Base-by-base conservation (phyloP, 345 rosid species). In the Leavenworthia alabamica region DNA sequence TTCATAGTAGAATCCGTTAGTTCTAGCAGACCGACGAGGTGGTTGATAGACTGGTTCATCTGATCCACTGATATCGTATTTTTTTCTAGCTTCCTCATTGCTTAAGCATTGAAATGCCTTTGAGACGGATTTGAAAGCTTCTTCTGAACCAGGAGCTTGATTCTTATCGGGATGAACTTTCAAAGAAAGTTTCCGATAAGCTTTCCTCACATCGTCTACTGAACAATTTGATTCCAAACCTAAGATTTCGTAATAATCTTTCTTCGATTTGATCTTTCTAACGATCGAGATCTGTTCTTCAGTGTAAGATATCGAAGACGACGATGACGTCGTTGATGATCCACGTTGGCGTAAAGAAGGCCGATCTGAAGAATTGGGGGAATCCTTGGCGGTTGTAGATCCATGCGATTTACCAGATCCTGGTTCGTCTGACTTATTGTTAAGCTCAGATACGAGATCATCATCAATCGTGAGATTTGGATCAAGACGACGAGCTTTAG, bases 121-220 rank as follows among this genome's bases (percentile, higher is more conserved):
- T 0, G 97, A 89, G 12, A 93, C 90, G 3, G 82, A 67, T 64
- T 89, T 93, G 66, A 89, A 93, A 2, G 92, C 87, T 56, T 93
- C 99, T 58, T 93, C 99, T 7, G 99, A 84, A 0, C 97, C 98
- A 0, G 97, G 98, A 39, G 97, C 95, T 32, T 74, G 83, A 60
- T 89, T 92, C 85, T 92, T 92, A 48, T 92, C 98, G 0, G 98
- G 98, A 64, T 92, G 98, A 29, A 92, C 98, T 66, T 89, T 89
- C 75, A 89, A 70, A 0, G 98, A 89, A 37, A 92, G 78, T 69
- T 92, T 92, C 42, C 97, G 70, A 17, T 92, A 92, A 0, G 96
- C 89, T 72, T 89, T 92, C 24, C 90, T 73, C 4, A 89, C 73
- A 78, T 93, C 99, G 37, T 93, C 97, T 6, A 83, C 86, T 4